Evolutionary conservation across 2,329 filamentous ascomycete genomes (phyloP), one percentile per base, ranked within the genome.

Genomic region (Eutypa lata): DNA sequence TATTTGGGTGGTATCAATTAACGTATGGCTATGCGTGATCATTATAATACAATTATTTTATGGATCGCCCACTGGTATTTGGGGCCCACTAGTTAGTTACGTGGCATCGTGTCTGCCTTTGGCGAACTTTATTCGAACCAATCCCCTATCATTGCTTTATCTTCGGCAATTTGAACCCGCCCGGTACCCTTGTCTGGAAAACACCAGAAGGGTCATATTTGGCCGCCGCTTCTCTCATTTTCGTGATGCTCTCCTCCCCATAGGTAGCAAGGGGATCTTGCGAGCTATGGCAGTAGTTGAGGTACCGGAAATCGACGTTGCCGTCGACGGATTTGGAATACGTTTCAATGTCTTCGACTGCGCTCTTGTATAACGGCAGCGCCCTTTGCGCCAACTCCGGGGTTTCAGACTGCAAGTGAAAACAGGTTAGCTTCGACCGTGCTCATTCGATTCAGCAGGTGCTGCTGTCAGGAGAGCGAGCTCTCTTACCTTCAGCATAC

Each of bases 161-260:
- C 18, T 42, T 42, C 19, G 42, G 22, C 14, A 45, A 13, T 43
- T 56, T 56, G 43, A 53, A 56, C 16, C 54, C 51, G 18, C 54
- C 54, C 14, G 54, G 54, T 2, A 56, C 54, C 19, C 44, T 35
- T 40, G 50, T 51, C 44, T 54, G 52, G 42, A 57, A 57, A 2
- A 54, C 49, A 13, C 52, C 48, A 14, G 47, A 13, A 3, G 52
- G 52, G 28, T 57, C 55, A 35, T 54, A 56, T 26, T 50, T 52
- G 22, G 35, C 31, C 22, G 47, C 48, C 3, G 42, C 50, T 24
- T 46, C 42, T 28, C 47, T 40, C 45, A 53, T 43, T 6, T 31
- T 44, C 19, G 18, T 24, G 14, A 49, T 3, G 28, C 48, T 54
- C 18, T 47, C 49, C 18, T 48, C 44, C 10, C 55, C 55, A 18